Evolutionary conservation across 2,329 filamentous ascomycete species (phyloP), one percentile per base, ranked within the genome.

Genomic region (Ophiostoma perfectum): DNA sequence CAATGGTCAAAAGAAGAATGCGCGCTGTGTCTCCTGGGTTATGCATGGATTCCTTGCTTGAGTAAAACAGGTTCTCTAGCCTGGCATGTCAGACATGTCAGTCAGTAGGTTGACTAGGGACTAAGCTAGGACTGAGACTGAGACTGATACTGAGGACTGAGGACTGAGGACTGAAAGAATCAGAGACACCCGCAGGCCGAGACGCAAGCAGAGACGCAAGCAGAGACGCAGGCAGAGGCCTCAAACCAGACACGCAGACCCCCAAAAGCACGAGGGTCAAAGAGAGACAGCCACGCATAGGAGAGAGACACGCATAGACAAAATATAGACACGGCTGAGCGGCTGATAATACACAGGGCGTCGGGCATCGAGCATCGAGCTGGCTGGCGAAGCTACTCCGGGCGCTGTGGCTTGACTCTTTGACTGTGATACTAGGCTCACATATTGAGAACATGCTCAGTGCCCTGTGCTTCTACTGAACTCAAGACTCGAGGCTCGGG

Each of bases 21-120:
- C 55, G 9, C 8, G 12, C 55, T 60, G 9, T 27, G 55, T 60
- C 55, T 60, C 55, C 55, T 60, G 27, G 55, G 55, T 38, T 60
- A 60, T 60, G 8, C 55, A 60, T 60, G 55, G 55, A 60, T 60
- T 60, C 55, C 55, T 60, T 38, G 55, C n/a, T 55, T 9, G 49
- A 55, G 55, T 16, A 38, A 60, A 60, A 60, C 55, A 60, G 55
- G 55, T 60, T 60, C 27, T 27, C 49, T 55, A 12, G 9, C 5
- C 16, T 52, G 55, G 55, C 55, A 60, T 14, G 55, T 60, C 55
- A 60, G 27, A 55, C 49, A 60, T 60, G 55, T 60, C 55, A 60
- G 27, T 27, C 27, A 27, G 27, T 27, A 27, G 27, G 27, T 27
- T 27, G 27, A 27, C 27, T 27, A 27, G 27, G 27, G 27, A 27